Base-by-base conservation (phyloP, 768 basidiomycete genomes). In the Rhodotorula graminis region DNA sequence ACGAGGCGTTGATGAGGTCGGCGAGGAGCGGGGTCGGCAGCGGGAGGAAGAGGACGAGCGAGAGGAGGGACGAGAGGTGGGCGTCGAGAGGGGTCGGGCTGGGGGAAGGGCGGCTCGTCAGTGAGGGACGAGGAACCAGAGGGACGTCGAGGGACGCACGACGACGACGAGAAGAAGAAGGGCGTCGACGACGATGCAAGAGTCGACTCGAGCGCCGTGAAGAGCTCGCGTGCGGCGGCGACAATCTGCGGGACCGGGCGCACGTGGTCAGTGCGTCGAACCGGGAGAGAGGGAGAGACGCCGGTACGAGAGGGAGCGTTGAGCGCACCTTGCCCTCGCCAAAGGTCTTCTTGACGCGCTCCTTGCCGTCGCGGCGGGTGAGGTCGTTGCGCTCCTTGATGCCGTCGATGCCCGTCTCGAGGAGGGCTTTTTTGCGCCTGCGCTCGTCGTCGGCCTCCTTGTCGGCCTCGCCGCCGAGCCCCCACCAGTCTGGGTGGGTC, bases 1-100 rank as follows among this genome's bases (percentile, higher is more conserved):
- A 75, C 31, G 74, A 75, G 9, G 74, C 74, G 70, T 75, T 75
- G 67, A 75, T 66, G 31, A 72, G 68, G 61, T 71, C 70, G 42
- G 67, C 67, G 65, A 75, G 74, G 61, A 75, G 61, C 10, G 74
- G 70, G 2, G 58, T 62, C 11, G 74, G 74, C 27, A 75, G 71
- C 25, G 74, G 70, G 31, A 72, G 70, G 74, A 67, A 75, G 50
- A 75, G 71, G 25, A 64, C 42, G 61, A 75, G 70, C 46, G 70
- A 72, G 44, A 75, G 65, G 40, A 75, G 74, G 14, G 74, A 52
- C 5, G 74, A 72, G 50, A 75, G 74, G 49, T 75, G 74, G 1
- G 70, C 74, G 53, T 75, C 74, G 58, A 75, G 64, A 0, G 71
- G 74, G 3, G 70, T 66, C 3, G 74, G 65, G 27, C 70, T 74